Conservation (phyloP, 768 basidiomycete species). For the Suillus bovinus region DNA sequence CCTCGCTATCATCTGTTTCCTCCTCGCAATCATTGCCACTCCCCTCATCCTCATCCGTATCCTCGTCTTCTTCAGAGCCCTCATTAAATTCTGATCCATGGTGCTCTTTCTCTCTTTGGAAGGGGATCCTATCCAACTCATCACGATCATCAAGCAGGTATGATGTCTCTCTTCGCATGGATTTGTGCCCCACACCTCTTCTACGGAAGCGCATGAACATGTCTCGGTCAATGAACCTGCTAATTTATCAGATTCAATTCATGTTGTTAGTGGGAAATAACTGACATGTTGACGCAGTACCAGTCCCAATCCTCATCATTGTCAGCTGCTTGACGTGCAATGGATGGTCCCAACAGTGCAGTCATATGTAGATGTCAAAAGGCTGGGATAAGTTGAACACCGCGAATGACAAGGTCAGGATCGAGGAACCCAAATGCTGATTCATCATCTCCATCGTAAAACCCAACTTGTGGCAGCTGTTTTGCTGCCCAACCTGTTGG, state of each 20-base stretch:
- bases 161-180: not conserved
- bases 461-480: too few species aligned
- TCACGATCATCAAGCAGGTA: constrained; percentile 1
- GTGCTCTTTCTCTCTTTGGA: not conserved
- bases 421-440: too few species aligned
- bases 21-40: not conserved
- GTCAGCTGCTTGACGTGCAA: too few species aligned
- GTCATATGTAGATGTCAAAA: too few species aligned
- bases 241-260: constrained; percentile 1
- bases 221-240: constrained; percentile 42
- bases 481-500: too few species aligned
- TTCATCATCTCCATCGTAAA: too few species aligned
- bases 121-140: not conserved
- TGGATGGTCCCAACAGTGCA: too few species aligned
- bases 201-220: constrained; percentile 39
- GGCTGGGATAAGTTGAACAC: too few species aligned
- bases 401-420: too few species aligned
- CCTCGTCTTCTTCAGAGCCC: not conserved
- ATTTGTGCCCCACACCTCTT: constrained; percentile 31
- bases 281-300: constrained; percentile 24
- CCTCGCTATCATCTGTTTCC: not conserved
- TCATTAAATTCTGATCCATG: not conserved
- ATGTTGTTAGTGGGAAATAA: constrained; percentile 5
- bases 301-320: too few species aligned
- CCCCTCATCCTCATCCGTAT: not conserved